Conservation (phyloP, 139 green algal species). For the Coelastrella sp. region DNA sequence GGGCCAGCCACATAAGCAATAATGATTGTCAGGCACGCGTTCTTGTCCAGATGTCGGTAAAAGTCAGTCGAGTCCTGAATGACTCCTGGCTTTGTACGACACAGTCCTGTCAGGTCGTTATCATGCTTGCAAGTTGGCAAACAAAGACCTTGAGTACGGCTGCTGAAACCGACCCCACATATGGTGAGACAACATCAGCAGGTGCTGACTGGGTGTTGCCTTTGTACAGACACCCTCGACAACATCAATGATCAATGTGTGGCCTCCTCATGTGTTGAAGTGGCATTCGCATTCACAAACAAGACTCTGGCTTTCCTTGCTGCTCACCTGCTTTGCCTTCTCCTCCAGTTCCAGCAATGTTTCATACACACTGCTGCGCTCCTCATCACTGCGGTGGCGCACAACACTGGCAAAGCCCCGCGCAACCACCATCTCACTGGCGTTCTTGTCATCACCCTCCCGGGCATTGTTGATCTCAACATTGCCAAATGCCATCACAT, state of each 20-base stretch:
- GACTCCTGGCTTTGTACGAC: no score
- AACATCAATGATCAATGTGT: background rate
- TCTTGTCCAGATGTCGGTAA: background rate
- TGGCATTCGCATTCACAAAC: no score
- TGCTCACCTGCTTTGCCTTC: conserved; percentile 76
- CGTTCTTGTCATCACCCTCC: conserved; percentile 71
- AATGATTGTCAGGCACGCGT: no score
- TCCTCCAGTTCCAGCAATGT: conserved; percentile 88
- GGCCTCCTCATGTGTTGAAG: no score
- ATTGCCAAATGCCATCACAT: conserved; percentile 85
- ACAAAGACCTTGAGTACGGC: no score
- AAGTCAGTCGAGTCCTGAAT: background rate
- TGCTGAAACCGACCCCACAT: no score
- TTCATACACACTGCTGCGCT: conserved; percentile 92
- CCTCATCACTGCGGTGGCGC: conserved; percentile 75
- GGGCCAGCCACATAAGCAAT: no score
- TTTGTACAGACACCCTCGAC: no score
- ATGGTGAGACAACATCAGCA: no score
- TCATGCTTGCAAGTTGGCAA: no score
- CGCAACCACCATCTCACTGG: conserved; percentile 88
- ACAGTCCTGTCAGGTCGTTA: no score
- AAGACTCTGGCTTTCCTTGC: background rate
- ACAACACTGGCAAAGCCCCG: conserved; percentile 87
- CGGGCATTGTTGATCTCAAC: conserved; percentile 69
- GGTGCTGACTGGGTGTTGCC: no score